phyloP scores from a whole-genome alignment of 1,284 basidiomycete species.

The Meripilus lineatus region DNA sequence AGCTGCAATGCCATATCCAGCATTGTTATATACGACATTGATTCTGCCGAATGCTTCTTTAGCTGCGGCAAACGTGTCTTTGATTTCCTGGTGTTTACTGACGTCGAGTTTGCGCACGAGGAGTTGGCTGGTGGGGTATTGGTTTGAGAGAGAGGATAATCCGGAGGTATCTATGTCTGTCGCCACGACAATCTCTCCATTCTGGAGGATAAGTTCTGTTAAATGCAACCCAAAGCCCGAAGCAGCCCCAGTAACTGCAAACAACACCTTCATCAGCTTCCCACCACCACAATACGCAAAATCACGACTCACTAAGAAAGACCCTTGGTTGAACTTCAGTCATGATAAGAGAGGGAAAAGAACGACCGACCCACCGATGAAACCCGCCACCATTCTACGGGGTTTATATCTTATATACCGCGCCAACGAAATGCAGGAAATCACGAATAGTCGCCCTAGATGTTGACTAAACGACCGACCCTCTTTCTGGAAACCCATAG shows the following conservation, averaged over 20 bases:
- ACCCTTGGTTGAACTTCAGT: too few species aligned
- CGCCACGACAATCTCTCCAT: constrained; percentile 28
- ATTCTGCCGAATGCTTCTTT: constrained; percentile 32
- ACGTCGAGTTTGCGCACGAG: constrained; percentile 39
- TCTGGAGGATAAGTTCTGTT: constrained; percentile 21
- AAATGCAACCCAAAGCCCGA: constrained; percentile 28
- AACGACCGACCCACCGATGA: too few species aligned
- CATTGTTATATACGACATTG: constrained; percentile 43
- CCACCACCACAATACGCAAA: too few species aligned
- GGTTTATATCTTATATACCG: too few species aligned
- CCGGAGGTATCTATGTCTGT: constrained; percentile 24
- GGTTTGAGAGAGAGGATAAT: constrained; percentile 17
- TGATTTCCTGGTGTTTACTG: constrained; percentile 24
- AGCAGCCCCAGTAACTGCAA: constrained; percentile 30
- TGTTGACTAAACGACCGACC: too few species aligned
- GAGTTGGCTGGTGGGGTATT: constrained; percentile 23
- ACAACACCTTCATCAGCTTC: too few species aligned
- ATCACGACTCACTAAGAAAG: too few species aligned
- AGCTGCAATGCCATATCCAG: constrained; percentile 24
- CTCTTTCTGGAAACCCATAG: too few species aligned
- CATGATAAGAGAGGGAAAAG: too few species aligned
- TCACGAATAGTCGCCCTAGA: too few species aligned
- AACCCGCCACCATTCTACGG: too few species aligned
- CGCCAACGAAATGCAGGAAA: too few species aligned
- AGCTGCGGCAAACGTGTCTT: constrained; percentile 29